phyloP scores from a whole-genome alignment of 2,329 filamentous ascomycete species.

The Passalora sequoiae region DNA sequence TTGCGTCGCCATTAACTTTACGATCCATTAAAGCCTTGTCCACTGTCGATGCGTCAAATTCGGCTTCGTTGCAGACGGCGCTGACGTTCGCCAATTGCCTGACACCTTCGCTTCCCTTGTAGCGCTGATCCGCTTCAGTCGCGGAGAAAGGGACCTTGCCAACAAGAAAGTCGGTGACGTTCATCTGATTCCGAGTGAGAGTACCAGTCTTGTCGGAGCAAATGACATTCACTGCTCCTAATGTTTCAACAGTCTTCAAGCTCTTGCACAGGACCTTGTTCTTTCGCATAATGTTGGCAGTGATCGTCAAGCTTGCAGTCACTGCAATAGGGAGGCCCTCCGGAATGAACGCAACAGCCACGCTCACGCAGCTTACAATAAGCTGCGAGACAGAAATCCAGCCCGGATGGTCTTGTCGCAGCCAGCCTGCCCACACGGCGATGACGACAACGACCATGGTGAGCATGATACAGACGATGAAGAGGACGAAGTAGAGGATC shows the following conservation, averaged over 20 bases:
- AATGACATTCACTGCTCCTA: constrained; percentile 67
- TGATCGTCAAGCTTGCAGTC: constrained; percentile 65
- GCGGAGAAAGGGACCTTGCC: constrained; percentile 48
- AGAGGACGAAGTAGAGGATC: constrained; percentile 64
- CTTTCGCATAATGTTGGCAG: constrained; percentile 69
- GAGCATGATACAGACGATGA: constrained; percentile 65
- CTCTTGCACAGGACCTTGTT: constrained; percentile 76
- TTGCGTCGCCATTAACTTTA: constrained; percentile 68
- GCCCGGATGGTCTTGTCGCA: constrained; percentile 59
- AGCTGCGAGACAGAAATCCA: constrained; percentile 69
- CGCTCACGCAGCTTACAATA: constrained; percentile 65
- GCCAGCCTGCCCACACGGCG: constrained; percentile 57
- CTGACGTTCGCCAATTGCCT: constrained; percentile 57
- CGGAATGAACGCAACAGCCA: constrained; percentile 71
- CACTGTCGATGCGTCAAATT: constrained; percentile 63
- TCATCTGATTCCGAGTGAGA: constrained; percentile 45
- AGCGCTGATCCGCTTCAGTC: constrained; percentile 45
- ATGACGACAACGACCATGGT: constrained; percentile 58
- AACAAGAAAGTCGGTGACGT: constrained; percentile 62
- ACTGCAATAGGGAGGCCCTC: constrained; percentile 68
- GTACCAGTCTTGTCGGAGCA: constrained; percentile 76
- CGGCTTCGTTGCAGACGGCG: constrained; percentile 68
- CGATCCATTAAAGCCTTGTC: constrained; percentile 56
- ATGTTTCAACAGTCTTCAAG: constrained; percentile 70
- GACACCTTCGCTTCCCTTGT: constrained; percentile 38